phyloP scores from a whole-genome alignment of 108 stramenopile genomes.

The Pseudonitzschia multistriata region DNA sequence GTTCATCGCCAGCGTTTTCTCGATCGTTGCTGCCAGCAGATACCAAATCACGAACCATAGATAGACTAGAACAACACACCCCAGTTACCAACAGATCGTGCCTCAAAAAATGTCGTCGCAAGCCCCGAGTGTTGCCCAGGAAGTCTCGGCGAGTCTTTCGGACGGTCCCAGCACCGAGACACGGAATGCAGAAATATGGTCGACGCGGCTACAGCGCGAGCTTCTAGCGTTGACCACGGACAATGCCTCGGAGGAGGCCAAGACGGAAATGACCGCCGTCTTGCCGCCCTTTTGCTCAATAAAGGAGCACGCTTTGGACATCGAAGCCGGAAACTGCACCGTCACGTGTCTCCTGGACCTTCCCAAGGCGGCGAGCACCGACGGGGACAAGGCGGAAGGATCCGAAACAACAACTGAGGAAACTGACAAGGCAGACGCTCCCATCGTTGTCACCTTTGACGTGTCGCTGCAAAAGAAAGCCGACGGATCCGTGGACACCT shows the following conservation, averaged over 20 bases:
- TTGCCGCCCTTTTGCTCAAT: conserved; percentile 75
- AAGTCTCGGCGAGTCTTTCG: not conserved
- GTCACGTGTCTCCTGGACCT: conserved; percentile 71
- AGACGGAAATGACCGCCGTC: conserved; percentile 29
- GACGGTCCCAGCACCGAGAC: not conserved
- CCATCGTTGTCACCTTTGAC: conserved; percentile 60
- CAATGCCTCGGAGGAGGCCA: conserved; percentile 53
- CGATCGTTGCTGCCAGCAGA: too few relatives aligned
- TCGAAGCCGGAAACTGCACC: conserved; percentile 68
- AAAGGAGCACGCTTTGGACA: conserved; percentile 62
- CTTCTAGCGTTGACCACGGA: conserved; percentile 76
- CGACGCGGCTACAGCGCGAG: conserved; percentile 81
- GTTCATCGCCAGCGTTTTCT: too few relatives aligned
- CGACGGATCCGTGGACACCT: conserved; percentile 39
- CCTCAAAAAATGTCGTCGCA: not conserved
- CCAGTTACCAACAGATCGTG: not conserved
- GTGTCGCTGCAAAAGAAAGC: conserved; percentile 59
- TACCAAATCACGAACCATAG: not conserved
- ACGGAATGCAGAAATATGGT: conserved; percentile 81
- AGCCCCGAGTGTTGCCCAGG: not conserved
- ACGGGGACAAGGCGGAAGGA: not conserved
- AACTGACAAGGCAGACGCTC: conserved; percentile 15
- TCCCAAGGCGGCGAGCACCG: conserved; percentile 10
- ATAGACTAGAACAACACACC: too few relatives aligned
- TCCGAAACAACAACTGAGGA: conserved; percentile 13